Conservation (phyloP, 1,139 yeast species). For the Candida sanyaensis region DNA sequence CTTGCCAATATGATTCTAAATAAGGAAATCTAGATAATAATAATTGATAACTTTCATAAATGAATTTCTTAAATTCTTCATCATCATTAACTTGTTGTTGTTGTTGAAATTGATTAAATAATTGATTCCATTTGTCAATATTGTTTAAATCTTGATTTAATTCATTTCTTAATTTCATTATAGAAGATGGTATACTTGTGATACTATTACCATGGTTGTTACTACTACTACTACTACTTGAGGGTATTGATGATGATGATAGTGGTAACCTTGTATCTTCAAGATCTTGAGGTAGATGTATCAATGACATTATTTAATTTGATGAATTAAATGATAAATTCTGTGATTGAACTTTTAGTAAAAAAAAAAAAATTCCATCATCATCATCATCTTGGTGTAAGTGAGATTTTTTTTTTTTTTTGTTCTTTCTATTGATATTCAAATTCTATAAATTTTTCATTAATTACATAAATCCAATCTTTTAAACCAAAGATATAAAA, state of each 20-base stretch:
- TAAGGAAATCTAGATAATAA: conserved; percentile 56
- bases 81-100: conserved; percentile 17
- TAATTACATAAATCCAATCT: not conserved
- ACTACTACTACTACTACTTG: too few species aligned
- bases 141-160: conserved; percentile 23
- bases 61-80: conserved; percentile 23
- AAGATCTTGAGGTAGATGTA: conserved; percentile 10
- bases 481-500: not conserved
- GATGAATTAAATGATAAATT: too few species aligned
- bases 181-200: not conserved
- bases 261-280: conserved; percentile 1
- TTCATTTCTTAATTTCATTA: conserved; percentile 4
- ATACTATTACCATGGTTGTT: too few species aligned
- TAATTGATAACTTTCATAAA: conserved; percentile 23
- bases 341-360: not conserved
- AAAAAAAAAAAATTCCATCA: too few species aligned
- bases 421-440: not conserved
- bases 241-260: not conserved
- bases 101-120: conserved; percentile 27
- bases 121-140: conserved; percentile 32
- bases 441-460: not conserved
- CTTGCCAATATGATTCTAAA: conserved; percentile 60
- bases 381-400: too few species aligned
- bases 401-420: not conserved
- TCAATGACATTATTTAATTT: not conserved